Base-by-base conservation (phyloP, 2,329 filamentous ascomycete genomes). In the Pseudogymnoascus pannorum region DNA sequence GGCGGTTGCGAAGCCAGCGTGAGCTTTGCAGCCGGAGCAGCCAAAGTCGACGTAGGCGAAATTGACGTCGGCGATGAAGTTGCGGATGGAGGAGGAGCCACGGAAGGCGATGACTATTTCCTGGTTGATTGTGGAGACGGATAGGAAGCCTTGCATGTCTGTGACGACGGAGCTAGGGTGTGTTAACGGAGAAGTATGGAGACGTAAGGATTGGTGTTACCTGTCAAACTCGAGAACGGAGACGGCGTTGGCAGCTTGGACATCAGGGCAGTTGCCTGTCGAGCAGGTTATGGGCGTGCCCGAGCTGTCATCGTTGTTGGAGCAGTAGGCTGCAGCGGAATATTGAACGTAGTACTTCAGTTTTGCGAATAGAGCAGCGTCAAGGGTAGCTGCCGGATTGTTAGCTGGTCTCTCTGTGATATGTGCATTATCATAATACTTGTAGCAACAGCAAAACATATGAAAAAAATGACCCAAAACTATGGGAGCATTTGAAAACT, bases 101-200 rank as follows among this genome's bases (percentile, higher is more conserved):
- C 84, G 81, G 73, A 86, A 78, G 31, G 83, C 77, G 42, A 87
- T 70, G 57, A 88, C 81, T 63, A 89, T 83, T 62, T 82, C 75
- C 60, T 76, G 66, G 64, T 76, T 77, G 22, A 69, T 70, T 16
- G 74, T 64, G 69, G 87, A 83, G 20, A 78, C 72, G 24, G 79
- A 77, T 20, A 85, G 75, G 62, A 81, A 81, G 61, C 79, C 82
- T 35, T 77, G 72, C 48, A 80, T 75, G 62, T 79, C 79, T 2
- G 79, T 77, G 24, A 67, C 31, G 8, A 63, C 54, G 5, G 76
- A 79, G 22, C 78, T 81, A 57, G 64, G 16, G n/a, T 31, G 2
- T 31, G n/a, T 54, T 54, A 54, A 26, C 4, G 7, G 16, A 31
- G 18, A 2, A 24, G 35, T 35, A 33, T 2, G 24, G 33, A 18